phyloP scores from a whole-genome alignment of 2,329 filamentous ascomycete species.

The Pestalotiopsis sp. region DNA sequence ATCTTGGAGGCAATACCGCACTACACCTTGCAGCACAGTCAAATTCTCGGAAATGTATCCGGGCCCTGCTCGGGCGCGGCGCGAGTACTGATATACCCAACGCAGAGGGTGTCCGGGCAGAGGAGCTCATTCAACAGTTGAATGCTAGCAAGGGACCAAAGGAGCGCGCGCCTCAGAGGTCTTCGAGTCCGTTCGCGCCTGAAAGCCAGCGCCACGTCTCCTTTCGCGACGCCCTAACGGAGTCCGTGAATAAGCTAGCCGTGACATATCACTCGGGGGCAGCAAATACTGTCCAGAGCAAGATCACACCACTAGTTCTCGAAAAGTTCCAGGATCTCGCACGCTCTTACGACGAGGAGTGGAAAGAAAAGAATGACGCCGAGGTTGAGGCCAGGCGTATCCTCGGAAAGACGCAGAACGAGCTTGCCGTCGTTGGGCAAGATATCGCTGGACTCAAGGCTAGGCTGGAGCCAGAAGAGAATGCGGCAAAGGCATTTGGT shows the following conservation, averaged over 20 bases:
- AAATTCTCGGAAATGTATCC: slow-evolving; percentile 87
- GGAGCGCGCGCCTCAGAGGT: slow-evolving; percentile 70
- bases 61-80: slow-evolving; percentile 75
- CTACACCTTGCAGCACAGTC: slow-evolving; percentile 75
- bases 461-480: slow-evolving; percentile 58
- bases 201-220: slow-evolving; percentile 61
- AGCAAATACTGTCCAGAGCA: slow-evolving; percentile 69
- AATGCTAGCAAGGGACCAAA: slow-evolving; percentile 65
- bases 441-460: slow-evolving; percentile 61
- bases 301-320: slow-evolving; percentile 69
- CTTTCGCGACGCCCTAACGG: slow-evolving; percentile 53
- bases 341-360: slow-evolving; percentile 73
- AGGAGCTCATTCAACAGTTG: slow-evolving; percentile 77
- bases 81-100: slow-evolving; percentile 85
- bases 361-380: slow-evolving; percentile 72
- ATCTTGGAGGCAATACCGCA: slow-evolving; percentile 88
- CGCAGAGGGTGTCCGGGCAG: slow-evolving; percentile 77
- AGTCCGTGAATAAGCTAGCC: slow-evolving; percentile 44
- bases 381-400: slow-evolving; percentile 70
- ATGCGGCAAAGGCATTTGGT: slow-evolving; percentile 50
- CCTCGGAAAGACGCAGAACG: slow-evolving; percentile 67
- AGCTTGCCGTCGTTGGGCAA: slow-evolving; percentile 63
- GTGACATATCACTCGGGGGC: slow-evolving; percentile 62
- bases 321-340: slow-evolving; percentile 75
- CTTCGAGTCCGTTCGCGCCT: slow-evolving; percentile 72